Conservation (phyloP, 805 yeast species). For the Kodamaea hsintzibuensis region DNA sequence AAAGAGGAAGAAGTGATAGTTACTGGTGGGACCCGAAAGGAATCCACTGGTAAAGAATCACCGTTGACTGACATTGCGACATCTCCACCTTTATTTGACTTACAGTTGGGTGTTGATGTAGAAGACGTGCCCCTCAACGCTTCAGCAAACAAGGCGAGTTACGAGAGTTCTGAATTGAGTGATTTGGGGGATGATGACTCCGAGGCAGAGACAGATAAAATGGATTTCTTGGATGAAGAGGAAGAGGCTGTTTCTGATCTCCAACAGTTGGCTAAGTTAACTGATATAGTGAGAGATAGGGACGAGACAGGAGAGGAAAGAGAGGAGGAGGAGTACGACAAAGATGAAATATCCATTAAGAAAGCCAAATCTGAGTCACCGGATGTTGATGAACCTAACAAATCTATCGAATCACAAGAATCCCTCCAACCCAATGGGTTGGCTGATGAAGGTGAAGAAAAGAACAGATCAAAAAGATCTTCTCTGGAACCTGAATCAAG, state of each 20-base stretch:
- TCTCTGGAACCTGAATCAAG: background rate
- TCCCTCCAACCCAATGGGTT: background rate
- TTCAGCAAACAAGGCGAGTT: conserved; percentile 18
- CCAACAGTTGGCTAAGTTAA: conserved; percentile 40
- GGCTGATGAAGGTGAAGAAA: conserved; percentile 3
- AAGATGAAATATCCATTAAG: conserved; percentile 10
- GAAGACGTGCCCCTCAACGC: conserved; percentile 8
- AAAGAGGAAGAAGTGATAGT: background rate
- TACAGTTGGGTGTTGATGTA: conserved; percentile 15
- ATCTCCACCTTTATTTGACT: conserved; percentile 40
- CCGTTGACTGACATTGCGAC: conserved; percentile 44
- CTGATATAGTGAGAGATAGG: conserved; percentile 20
- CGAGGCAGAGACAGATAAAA: conserved; percentile 89
- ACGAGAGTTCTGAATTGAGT: conserved; percentile 45
- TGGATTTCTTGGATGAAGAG: conserved; percentile 56
- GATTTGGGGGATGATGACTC: conserved; percentile 65
- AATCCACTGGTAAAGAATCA: conserved; percentile 30
- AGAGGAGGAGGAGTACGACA: conserved; percentile 49
- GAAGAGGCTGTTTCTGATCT: conserved; percentile 30
- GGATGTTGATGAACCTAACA: background rate
- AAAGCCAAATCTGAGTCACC: background rate
- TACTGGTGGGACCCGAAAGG: conserved; percentile 1
- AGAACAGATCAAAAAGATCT: conserved; percentile 37
- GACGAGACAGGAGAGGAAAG: conserved; percentile 20
- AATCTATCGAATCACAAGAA: background rate